A percentile compares a stretch with the other conserved stretches of the same genome.
Evolutionary conservation across 352 stramenopile species (phyloP).

Genomic region (Pythium sp.): DNA sequence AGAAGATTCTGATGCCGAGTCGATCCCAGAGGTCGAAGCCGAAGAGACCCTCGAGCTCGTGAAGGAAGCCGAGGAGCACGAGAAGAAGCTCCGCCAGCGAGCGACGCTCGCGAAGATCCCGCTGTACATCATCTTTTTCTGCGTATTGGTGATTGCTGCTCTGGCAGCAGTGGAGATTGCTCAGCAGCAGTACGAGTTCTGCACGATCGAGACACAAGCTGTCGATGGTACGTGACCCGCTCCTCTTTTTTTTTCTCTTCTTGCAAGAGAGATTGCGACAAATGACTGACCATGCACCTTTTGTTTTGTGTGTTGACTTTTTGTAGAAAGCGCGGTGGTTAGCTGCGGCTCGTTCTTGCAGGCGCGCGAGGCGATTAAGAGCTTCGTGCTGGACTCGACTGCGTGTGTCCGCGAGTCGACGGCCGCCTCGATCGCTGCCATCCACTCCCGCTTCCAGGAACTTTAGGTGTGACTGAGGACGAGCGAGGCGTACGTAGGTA

Average conservation of each 20-base stretch:
- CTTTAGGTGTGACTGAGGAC: constrained; percentile 6
- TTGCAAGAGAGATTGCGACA: not conserved
- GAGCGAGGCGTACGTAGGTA: constrained; percentile 9
- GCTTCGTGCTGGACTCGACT: constrained; percentile 23
- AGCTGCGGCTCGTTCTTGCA: constrained; percentile 42
- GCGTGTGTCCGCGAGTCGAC: constrained; percentile 28
- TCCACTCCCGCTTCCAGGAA: constrained; percentile 16
- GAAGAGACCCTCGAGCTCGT: constrained; percentile 39
- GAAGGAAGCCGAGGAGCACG: constrained; percentile 40
- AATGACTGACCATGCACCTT: not conserved
- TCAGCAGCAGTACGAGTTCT: constrained; percentile 50
- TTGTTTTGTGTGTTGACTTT: not conserved
- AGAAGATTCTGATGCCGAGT: constrained; percentile 36
- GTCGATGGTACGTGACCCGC: constrained; percentile 31
- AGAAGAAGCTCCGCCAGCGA: constrained; percentile 16
- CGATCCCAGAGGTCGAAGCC: constrained; percentile 43
- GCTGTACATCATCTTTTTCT: constrained; percentile 32
- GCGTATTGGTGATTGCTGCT: constrained; percentile 40
- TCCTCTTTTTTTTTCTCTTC: not conserved
- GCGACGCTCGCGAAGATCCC: constrained; percentile 16
- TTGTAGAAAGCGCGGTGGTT: constrained; percentile 22
- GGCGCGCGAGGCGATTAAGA: constrained; percentile 34
- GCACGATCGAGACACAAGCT: constrained; percentile 29
- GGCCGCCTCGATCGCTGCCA: constrained; percentile 1
- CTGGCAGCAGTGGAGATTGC: constrained; percentile 51